phyloP scores from a whole-genome alignment of 2,329 filamentous ascomycete genomes.

The Alternaria consortialis region DNA sequence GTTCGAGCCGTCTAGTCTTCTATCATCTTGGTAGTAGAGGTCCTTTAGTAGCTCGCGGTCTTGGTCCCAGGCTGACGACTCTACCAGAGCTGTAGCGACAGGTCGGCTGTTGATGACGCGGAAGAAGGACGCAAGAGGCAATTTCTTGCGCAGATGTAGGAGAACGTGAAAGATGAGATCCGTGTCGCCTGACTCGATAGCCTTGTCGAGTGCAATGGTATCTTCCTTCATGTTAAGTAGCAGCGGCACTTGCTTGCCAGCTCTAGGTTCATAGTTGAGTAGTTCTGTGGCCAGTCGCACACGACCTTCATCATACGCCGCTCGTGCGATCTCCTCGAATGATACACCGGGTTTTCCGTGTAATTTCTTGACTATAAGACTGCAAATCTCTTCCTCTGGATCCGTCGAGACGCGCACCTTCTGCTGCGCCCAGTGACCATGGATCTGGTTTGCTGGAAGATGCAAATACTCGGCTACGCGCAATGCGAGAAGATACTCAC shows the following conservation, averaged over 20 bases:
- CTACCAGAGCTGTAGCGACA: slow-evolving; percentile 86
- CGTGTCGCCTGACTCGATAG: slow-evolving; percentile 93
- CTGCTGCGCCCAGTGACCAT: slow-evolving; percentile 95
- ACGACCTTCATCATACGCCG: slow-evolving; percentile 93
- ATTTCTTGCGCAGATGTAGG: slow-evolving; percentile 85
- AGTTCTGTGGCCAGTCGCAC: slow-evolving; percentile 88
- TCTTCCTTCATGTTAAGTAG: slow-evolving; percentile 96
- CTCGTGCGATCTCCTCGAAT: slow-evolving; percentile 90
- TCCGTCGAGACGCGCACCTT: slow-evolving; percentile 88
- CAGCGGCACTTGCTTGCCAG: slow-evolving; percentile 94
- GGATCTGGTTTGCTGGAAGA: slow-evolving; percentile 86
- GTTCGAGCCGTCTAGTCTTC: slow-evolving; percentile 84
- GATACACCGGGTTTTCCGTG: slow-evolving; percentile 91
- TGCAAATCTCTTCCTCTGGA: slow-evolving; percentile 87
- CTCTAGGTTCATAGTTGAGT: slow-evolving; percentile 90
- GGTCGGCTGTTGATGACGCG: slow-evolving; percentile 86
- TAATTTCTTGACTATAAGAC: slow-evolving; percentile 84
- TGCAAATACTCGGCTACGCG: slow-evolving; percentile 87
- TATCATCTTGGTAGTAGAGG: slow-evolving; percentile 96
- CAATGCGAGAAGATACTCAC: slow-evolving; percentile 89
- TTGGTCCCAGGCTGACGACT: slow-evolving; percentile 81
- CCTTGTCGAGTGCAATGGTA: slow-evolving; percentile 92
- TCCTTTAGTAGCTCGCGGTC: slow-evolving; percentile 88
- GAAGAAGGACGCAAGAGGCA: slow-evolving; percentile 92
- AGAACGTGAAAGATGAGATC: slow-evolving; percentile 92